These are phyloP conservation scores for Pichia scutulata DNA, from an alignment of 805 yeast genomes.

Conservation along the genomic window DNA sequence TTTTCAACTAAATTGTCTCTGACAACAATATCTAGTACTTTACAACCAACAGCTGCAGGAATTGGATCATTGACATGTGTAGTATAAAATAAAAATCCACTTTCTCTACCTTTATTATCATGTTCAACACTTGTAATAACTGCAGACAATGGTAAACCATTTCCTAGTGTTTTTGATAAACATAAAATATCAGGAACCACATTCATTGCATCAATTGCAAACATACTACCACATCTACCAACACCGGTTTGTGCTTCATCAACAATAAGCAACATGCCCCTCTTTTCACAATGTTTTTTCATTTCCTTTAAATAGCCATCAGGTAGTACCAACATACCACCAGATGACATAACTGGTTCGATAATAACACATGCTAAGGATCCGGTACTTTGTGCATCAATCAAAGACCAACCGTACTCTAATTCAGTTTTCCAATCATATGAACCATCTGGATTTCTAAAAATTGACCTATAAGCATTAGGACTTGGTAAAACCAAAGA, in stretches of 20 bases:
- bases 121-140: conserved; percentile 21
- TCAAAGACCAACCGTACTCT: conserved; percentile 22
- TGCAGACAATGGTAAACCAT: conserved; percentile 29
- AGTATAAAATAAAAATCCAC: conserved; percentile 22
- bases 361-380: conserved; percentile 45
- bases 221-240: conserved; percentile 46
- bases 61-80: conserved; percentile 27
- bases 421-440: conserved; percentile 26
- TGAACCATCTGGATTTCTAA: conserved; percentile 22
- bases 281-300: conserved; percentile 26
- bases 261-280: conserved; percentile 41
- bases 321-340: conserved; percentile 41
- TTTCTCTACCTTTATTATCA: conserved; percentile 17
- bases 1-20: conserved; percentile 22
- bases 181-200: conserved; percentile 29
- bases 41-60: conserved; percentile 26
- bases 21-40: conserved; percentile 25
- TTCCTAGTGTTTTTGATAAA: conserved; percentile 28
- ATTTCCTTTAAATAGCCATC: conserved; percentile 25
- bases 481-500: conserved; percentile 23
- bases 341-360: conserved; percentile 47
- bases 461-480: conserved; percentile 22
- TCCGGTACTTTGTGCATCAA: conserved; percentile 23
- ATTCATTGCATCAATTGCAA: conserved; percentile 26
- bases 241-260: conserved; percentile 52